Evolutionary conservation across 164 flowering plant species (phyloP).

Genomic region (Dillenia turbinata): DNA sequence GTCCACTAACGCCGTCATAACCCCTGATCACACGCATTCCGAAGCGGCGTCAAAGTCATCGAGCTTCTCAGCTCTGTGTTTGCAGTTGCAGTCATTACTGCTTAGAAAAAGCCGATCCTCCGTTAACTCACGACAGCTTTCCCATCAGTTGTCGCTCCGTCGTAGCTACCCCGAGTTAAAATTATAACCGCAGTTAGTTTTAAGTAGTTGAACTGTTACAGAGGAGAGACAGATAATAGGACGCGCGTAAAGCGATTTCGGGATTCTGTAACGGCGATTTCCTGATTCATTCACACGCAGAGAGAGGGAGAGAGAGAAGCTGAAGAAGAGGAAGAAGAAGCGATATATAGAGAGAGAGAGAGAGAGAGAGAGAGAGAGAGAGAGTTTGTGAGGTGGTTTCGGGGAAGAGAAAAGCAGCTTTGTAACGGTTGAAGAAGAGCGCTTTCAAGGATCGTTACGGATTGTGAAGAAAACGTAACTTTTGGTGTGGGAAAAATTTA

Average conservation of each 20-base stretch:
- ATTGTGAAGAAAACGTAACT: too few relatives aligned
- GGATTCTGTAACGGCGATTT: constrained; percentile 35
- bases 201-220: neutral
- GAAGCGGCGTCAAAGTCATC: constrained; percentile 5
- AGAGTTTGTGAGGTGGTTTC: constrained; percentile 15
- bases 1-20: constrained; percentile 24
- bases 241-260: constrained; percentile 23
- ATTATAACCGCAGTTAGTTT: constrained; percentile 21
- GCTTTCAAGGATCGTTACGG: too few relatives aligned
- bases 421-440: constrained; percentile 18
- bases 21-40: constrained; percentile 15
- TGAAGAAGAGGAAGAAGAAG: neutral
- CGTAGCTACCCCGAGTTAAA: constrained; percentile 4
- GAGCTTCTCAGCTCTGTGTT: neutral
- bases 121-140: constrained; percentile 15
- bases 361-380: constrained; percentile 8
- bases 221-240: constrained; percentile 22
- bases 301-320: constrained; percentile 3
- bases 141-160: neutral
- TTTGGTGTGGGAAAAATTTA: too few relatives aligned
- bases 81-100: neutral
- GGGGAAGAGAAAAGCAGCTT: constrained; percentile 8
- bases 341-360: constrained; percentile 3
- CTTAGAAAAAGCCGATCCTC: neutral
- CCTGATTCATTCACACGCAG: constrained; percentile 6